A percentile compares a stretch with the other conserved stretches of the same genome.
phyloP scores from a whole-genome alignment of 2,329 filamentous ascomycete species.

The Colletotrichum agaves region DNA sequence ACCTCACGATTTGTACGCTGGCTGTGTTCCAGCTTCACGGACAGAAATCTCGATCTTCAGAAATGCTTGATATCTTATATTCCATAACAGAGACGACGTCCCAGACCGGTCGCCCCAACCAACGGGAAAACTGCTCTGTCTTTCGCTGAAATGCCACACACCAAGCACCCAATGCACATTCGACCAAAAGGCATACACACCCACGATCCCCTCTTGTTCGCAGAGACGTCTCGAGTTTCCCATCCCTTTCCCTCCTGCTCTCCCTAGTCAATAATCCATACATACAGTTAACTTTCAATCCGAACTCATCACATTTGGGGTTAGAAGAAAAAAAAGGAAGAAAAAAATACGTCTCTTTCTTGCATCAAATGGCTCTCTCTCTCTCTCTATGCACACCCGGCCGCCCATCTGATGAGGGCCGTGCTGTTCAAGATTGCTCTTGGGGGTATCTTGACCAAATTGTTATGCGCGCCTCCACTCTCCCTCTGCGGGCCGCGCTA shows the following conservation, averaged over 20 bases:
- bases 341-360: constrained; percentile 22
- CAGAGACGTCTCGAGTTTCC: neutral
- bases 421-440: constrained; percentile 37
- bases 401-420: constrained; percentile 1
- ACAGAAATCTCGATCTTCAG: no score
- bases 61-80: constrained; percentile 1
- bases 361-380: constrained; percentile 35
- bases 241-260: neutral
- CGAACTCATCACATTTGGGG: constrained; percentile 12
- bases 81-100: neutral
- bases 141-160: constrained; percentile 12
- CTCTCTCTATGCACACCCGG: constrained; percentile 33
- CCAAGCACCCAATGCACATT: constrained; percentile 4
- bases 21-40: no score
- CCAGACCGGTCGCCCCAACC: no score
- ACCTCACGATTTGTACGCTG: no score
- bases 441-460: constrained; percentile 38
- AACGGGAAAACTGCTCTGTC: neutral
- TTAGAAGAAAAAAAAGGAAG: neutral
- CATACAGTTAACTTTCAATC: neutral
- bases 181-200: neutral
- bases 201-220: neutral
- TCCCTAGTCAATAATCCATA: no score
- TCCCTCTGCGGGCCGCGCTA: neutral
- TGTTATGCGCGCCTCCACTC: constrained; percentile 17